Evolutionary conservation across 2,329 filamentous ascomycete species (phyloP), one percentile per base, ranked within the genome.

Genomic region (Ophiostoma piceae): DNA sequence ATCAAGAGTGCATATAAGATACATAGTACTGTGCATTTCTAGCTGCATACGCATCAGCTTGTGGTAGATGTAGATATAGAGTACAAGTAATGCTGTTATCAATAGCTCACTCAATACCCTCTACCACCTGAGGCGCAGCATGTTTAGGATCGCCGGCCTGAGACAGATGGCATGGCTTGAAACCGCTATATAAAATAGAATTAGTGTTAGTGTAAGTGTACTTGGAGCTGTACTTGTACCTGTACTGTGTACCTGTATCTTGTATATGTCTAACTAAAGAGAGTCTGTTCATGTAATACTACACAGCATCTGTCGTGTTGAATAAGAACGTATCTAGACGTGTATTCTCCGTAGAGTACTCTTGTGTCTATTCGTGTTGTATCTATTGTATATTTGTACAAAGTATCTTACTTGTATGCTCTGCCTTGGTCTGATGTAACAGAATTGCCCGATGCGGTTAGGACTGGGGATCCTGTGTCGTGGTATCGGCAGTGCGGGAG

Each of bases 121-220:
- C 11, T 41, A 41, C 39, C 64, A 72, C 71, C 68, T 71, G 76
- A 75, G 76, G 76, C 75, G 74, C 75, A 77, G 76, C 74, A 73
- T 60, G 70, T 73, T 74, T 74, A 77, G 76, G 79, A 81, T 81
- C 78, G 77, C 70, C 80, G 76, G 76, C 74, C 78, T 81, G 79
- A 81, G 77, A 81, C 80, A 78, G 73, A 77, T 76, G 74, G 66
- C 19, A 26, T 75, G 75, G 77, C 77, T 77, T 80, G 79, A 81
- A 80, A 82, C 79, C 74, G 65, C 65, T 9, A 67, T 16, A 62
- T 11, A 29, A 39, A 64, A 29, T 35, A 37, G 19, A 35, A 35
- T 9, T 32, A 32, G 22, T 62, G 26, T 29, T 29, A 29, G 26
- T 29, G 26, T 29, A 29, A 29, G 26, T 29, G 26, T 29, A 29